phyloP scores from a whole-genome alignment of 768 basidiomycete genomes.

The Trichaptum fuscoviolaceum region DNA sequence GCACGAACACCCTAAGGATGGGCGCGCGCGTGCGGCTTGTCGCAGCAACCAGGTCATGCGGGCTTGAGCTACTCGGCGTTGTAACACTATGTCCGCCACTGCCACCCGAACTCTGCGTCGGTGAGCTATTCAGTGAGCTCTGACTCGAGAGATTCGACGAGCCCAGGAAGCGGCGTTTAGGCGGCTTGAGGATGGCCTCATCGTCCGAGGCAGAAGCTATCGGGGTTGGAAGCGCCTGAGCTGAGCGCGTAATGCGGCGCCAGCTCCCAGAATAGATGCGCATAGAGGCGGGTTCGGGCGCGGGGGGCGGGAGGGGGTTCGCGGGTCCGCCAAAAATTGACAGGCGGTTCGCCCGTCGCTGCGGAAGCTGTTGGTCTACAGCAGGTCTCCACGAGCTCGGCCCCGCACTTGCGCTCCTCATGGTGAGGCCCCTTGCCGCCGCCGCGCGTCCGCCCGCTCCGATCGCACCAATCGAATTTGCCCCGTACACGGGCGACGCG shows the following conservation, averaged over 20 bases:
- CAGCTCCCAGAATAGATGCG: slow-evolving; percentile 44
- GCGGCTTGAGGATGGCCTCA: slow-evolving; percentile 29
- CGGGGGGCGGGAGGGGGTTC: slow-evolving; percentile 39
- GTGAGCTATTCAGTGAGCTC: slow-evolving; percentile 34
- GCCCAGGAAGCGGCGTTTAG: slow-evolving; percentile 33
- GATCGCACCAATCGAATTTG: neutral
- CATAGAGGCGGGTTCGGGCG: slow-evolving; percentile 39
- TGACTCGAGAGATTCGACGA: slow-evolving; percentile 43
- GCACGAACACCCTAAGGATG: slow-evolving; percentile 68
- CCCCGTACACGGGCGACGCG: neutral
- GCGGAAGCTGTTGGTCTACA: neutral
- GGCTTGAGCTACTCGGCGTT: slow-evolving; percentile 21
- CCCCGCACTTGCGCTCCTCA: slow-evolving; percentile 7
- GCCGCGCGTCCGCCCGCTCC: neutral
- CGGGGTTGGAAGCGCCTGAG: slow-evolving; percentile 22
- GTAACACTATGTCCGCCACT: neutral
- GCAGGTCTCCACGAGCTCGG: neutral
- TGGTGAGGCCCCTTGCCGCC: slow-evolving; percentile 10
- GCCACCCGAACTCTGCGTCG: neutral
- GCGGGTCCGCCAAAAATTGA: slow-evolving; percentile 34
- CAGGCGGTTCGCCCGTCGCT: neutral
- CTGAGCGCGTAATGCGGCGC: slow-evolving; percentile 27
- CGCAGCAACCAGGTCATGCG: slow-evolving; percentile 61
- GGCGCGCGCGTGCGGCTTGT: slow-evolving; percentile 64
- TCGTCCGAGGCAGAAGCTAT: slow-evolving; percentile 33